Percentiles rank a stretch among this genome's conserved stretches.
phyloP scores from a whole-genome alignment of 805 yeast species.

The Metschnikowia borealis region DNA sequence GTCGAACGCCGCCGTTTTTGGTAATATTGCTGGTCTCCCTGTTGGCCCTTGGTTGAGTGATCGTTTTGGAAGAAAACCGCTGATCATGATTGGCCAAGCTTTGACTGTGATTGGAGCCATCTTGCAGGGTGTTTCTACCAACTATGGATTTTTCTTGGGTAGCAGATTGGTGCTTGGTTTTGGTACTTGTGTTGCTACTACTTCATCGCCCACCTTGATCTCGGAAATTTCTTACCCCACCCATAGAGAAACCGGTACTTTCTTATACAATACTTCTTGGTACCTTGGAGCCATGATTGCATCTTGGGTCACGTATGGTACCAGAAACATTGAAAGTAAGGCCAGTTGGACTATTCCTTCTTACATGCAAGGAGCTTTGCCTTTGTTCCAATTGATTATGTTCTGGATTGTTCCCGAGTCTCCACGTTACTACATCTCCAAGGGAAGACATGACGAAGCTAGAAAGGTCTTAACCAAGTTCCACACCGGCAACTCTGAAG shows the following conservation, averaged over 20 bases:
- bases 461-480: slow-evolving; percentile 33
- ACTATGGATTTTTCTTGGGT: slow-evolving; percentile 35
- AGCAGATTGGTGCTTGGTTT: slow-evolving; percentile 48
- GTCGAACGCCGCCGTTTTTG: slow-evolving; percentile 28
- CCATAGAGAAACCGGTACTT: slow-evolving; percentile 26
- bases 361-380: slow-evolving; percentile 46
- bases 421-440: slow-evolving; percentile 43
- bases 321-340: slow-evolving; percentile 21
- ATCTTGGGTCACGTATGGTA: slow-evolving; percentile 50
- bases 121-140: slow-evolving; percentile 34
- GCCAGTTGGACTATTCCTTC: slow-evolving; percentile 55
- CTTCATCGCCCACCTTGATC: slow-evolving; percentile 46
- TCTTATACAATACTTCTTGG: slow-evolving; percentile 51
- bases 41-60: slow-evolving; percentile 25
- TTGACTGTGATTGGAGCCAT: slow-evolving; percentile 32
- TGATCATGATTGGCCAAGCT: slow-evolving; percentile 25
- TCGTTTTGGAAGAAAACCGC: slow-evolving; percentile 38
- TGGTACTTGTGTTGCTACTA: slow-evolving; percentile 41
- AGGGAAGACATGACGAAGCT: slow-evolving; percentile 43
- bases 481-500: slow-evolving; percentile 38
- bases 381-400: slow-evolving; percentile 34
- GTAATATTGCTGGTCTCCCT: slow-evolving; percentile 30
- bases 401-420: slow-evolving; percentile 41
- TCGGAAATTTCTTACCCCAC: slow-evolving; percentile 50
- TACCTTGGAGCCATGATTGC: slow-evolving; percentile 52